Percentiles rank a stretch among this genome's conserved stretches.
Conservation (phyloP, 2,329 filamentous ascomycete species). For the Myotisia sp. region DNA sequence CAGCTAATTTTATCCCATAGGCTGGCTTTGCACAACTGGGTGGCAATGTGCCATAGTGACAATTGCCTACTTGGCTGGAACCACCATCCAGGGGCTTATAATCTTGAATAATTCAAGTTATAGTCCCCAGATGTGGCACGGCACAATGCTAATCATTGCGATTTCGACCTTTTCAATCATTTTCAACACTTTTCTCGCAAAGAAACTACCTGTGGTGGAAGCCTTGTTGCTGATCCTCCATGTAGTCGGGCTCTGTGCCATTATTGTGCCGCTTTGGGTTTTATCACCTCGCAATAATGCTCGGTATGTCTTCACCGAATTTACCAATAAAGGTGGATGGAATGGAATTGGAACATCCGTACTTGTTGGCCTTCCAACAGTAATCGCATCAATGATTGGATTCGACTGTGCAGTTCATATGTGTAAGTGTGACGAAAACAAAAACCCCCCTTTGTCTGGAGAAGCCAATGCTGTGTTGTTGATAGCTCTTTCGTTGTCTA, state of each 20-base stretch:
- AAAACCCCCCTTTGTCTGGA: background rate
- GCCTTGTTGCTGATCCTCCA: conserved; percentile 30
- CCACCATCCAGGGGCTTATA: conserved; percentile 33
- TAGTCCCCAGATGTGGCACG: conserved; percentile 30
- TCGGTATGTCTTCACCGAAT: conserved; percentile 27
- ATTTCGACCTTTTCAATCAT: conserved; percentile 27
- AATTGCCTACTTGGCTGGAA: conserved; percentile 32
- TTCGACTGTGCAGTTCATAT: conserved; percentile 34
- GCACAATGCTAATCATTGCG: conserved; percentile 30
- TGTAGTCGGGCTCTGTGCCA: conserved; percentile 29
- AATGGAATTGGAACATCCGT: conserved; percentile 22
- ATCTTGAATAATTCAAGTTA: conserved; percentile 32
- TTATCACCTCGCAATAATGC: conserved; percentile 26
- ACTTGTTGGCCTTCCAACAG: conserved; percentile 28
- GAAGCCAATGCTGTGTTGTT: conserved; percentile 2
- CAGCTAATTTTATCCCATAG: conserved; percentile 12
- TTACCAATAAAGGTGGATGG: conserved; percentile 32
- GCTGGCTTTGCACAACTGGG: conserved; percentile 31
- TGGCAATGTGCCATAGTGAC: conserved; percentile 35
- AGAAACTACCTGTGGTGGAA: conserved; percentile 28
- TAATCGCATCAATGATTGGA: conserved; percentile 29
- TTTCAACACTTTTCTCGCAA: conserved; percentile 30
- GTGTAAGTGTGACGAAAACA: conserved; percentile 21
- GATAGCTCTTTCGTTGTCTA: conserved; percentile 9
- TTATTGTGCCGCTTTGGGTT: conserved; percentile 31